A percentile compares a stretch with the other conserved stretches of the same genome.
Evolutionary conservation across 345 rosid genomes (phyloP).

Genomic region (Erodium maritimum): DNA sequence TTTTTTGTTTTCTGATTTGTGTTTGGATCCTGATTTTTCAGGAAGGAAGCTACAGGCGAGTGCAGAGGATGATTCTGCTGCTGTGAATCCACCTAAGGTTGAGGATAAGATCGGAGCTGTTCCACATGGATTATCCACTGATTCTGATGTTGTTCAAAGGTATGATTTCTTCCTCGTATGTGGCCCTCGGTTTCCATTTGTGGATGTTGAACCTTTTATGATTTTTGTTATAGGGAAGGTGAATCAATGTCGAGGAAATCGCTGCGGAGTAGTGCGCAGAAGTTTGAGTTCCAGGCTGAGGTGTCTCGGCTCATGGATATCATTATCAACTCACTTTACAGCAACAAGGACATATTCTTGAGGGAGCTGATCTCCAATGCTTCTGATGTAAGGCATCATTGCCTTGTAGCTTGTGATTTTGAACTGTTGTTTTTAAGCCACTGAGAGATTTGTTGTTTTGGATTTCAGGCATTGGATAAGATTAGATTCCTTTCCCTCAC

Average conservation of each 20-base stretch:
- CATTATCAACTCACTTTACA: slow-evolving; percentile 90
- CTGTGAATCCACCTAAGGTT: slow-evolving; percentile 81
- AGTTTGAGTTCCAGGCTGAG: slow-evolving; percentile 98
- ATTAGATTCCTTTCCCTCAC: slow-evolving; percentile 90
- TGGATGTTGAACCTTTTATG: neutral
- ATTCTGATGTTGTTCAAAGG: slow-evolving; percentile 93
- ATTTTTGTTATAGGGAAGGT: slow-evolving; percentile 44
- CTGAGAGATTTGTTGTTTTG: neutral
- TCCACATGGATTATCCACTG: slow-evolving; percentile 76
- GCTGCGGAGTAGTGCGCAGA: slow-evolving; percentile 76
- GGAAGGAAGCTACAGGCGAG: slow-evolving; percentile 72
- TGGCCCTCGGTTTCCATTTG: neutral
- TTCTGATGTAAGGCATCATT: slow-evolving; percentile 59
- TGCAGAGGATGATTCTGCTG: slow-evolving; percentile 50
- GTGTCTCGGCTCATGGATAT: slow-evolving; percentile 99
- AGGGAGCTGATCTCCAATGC: slow-evolving; percentile 98
- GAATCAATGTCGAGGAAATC: slow-evolving; percentile 87
- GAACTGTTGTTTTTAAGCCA: neutral
- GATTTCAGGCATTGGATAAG: slow-evolving; percentile 78
- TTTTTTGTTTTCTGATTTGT: slow-evolving; percentile 15
- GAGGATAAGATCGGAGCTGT: slow-evolving; percentile 91
- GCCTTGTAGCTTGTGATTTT: neutral
- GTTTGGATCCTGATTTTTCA: slow-evolving; percentile 9
- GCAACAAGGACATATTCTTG: slow-evolving; percentile 94
- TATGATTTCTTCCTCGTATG: neutral